Base-by-base conservation (phyloP, 2,329 filamentous ascomycete species). In the Mycosphaerelloides madeirae region DNA sequence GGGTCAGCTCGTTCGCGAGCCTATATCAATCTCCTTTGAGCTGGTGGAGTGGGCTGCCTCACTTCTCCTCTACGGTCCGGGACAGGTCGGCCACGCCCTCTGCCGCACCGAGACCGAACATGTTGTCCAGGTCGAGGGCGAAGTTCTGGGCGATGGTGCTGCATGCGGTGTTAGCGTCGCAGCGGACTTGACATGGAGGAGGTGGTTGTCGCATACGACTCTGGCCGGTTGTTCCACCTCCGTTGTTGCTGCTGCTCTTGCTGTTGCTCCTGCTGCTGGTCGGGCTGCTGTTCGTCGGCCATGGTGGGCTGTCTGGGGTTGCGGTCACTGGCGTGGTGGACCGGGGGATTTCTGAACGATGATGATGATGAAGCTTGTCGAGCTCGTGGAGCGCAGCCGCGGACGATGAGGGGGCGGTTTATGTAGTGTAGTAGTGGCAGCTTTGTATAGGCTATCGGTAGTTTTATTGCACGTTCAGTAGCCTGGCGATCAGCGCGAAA, bases 71-170 rank as follows among this genome's bases (percentile, higher is more conserved):
- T 49, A 95, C 80, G 55, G 85, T 80, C 64, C 84, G 76, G 60
- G 85, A 80, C 29, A 95, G 76, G 50, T 84, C 78, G 60, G 84
- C 80, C 46, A 93, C 67, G 56, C 82, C 79, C 46, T 90, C 66
- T 55, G 83, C 84, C 67, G 82, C 84, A 57, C 93, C 87, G 62
- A 96, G 83, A 61, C 85, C 84, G 73, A 96, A 96, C 57, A 94
- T 84, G 64, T 88, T 84, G 73, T 91, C 85, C 49, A 96, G 76
- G 65, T 91, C 87, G 34, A 81, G 75, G 48, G 88, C 91, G 70
- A 96, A 95, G 63, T 85, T 87, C 58, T 81, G 84, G 42, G 89
- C 90, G 68, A 95, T 82, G 49, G 87, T 93, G 53, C 90, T 95
- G 68, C 36, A 45, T n/a, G 25, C 16, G 6, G 18, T 7, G 14